A percentile compares a stretch with the other conserved stretches of the same genome.
Conservation (phyloP, 73 alveolate species). For the Tetrahymena borealis region DNA sequence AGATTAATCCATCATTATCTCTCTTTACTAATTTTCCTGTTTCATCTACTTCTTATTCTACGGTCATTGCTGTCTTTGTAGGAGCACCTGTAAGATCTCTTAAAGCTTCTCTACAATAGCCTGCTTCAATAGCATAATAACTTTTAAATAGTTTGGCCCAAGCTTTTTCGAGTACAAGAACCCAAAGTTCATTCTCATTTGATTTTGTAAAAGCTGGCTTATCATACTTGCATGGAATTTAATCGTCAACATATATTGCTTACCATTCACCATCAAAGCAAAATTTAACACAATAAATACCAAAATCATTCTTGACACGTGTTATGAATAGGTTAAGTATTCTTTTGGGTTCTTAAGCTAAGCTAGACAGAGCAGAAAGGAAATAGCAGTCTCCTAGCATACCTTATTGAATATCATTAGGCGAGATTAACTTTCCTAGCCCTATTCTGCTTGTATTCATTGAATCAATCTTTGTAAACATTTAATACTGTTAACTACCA, state of each 20-base stretch:
- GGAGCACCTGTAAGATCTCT: constrained; percentile 89
- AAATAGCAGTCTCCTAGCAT: constrained; percentile 77
- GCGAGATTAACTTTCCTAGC: constrained; percentile 58
- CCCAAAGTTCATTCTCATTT: constrained; percentile 92
- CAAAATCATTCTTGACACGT: constrained; percentile 61
- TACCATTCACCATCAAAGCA: constrained; percentile 73
- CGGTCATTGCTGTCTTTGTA: constrained; percentile 56
- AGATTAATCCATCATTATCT: background rate
- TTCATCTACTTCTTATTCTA: constrained; percentile 65
- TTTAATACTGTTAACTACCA: background rate
- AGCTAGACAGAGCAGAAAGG: constrained; percentile 63
- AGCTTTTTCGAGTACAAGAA: constrained; percentile 90
- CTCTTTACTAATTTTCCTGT: constrained; percentile 14
- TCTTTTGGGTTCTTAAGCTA: constrained; percentile 70
- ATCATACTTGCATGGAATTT: constrained; percentile 68
- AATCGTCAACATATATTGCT: constrained; percentile 82
- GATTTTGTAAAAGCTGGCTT: constrained; percentile 76
- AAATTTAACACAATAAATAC: constrained; percentile 77
- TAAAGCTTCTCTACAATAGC: constrained; percentile 74
- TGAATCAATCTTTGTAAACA: constrained; percentile 4
- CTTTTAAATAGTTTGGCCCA: constrained; percentile 97
- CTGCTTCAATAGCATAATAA: constrained; percentile 84
- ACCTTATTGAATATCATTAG: constrained; percentile 75
- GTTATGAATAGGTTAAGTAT: constrained; percentile 48
- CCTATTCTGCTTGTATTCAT: constrained; percentile 16